Base-by-base conservation (phyloP, 75 land plant species). In the Pseudotsuga menziesii region DNA sequence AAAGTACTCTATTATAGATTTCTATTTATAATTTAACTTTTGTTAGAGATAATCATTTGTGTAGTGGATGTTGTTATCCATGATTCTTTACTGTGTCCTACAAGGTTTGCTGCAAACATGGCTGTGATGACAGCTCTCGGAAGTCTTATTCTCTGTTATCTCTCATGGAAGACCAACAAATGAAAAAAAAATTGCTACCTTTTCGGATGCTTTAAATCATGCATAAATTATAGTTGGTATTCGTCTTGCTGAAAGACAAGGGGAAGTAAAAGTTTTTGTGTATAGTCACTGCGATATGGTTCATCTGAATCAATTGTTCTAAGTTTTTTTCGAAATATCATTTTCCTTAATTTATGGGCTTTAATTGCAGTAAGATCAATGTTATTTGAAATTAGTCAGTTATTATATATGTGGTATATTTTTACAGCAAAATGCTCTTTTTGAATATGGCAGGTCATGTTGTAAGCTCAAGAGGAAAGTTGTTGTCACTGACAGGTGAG, bases 201-300 rank as follows among this genome's bases (percentile, higher is more conserved):
- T 94, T 87, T 97, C 99, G 32, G 99, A 97, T 91, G 85, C 91
- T 15, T 75, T 97, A 48, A 97, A 97, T 72, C 99, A 97, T 85
- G 99, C 99, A 61, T 97, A 98, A 22, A 94, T 97, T 75, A 93
- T 97, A 80, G 99, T 94, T 82, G 99, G 99, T 32, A 89, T 92
- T 75, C 94, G 93, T 76, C 86, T 94, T 78, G 86, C 88, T 70
- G 91, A 93, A 78, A 83, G 88, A 54, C 92, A 78, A 55, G 59
- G 77, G 62, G 83, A 78, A 78, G 93, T 84, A 13, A 79, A 92
- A 76, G 84, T 86, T 52, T 89, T 88, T 82, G 80, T 94, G 6
- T 97, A 97, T 81, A 85, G 79, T 73, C 99, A 97, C 62, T 89
- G 88, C 79, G 91, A 97, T 78, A 89, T 94, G 88, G 32, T 52